A percentile compares a stretch with the other conserved stretches of the same genome.
Conservation (phyloP, 768 basidiomycete genomes). For the Termitomyces eurrhizus region DNA sequence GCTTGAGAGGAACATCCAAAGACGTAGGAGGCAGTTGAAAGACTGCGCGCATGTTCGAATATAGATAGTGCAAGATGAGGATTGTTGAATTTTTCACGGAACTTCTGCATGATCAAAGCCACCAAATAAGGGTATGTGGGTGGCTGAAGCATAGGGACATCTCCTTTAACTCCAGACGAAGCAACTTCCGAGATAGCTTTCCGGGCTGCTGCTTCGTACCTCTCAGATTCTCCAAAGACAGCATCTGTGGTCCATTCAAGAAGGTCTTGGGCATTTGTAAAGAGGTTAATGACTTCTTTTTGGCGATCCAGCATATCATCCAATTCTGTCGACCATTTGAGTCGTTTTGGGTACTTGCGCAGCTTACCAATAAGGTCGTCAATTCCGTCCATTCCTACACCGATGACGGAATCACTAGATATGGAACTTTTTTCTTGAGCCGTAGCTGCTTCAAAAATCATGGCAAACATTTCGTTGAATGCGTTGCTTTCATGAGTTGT, state of each 20-base stretch:
- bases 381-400: conserved; percentile 26
- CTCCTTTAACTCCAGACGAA: conserved; percentile 19
- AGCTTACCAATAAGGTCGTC: conserved; percentile 54
- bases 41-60: conserved; percentile 73
- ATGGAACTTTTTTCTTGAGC: conserved; percentile 23
- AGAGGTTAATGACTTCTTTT: conserved; percentile 70
- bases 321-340: conserved; percentile 47
- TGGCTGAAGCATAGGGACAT: conserved; percentile 45
- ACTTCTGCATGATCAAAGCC: conserved; percentile 70
- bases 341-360: conserved; percentile 44
- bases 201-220: conserved; percentile 45
- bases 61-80: conserved; percentile 80
- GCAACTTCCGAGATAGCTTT: conserved; percentile 29
- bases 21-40: conserved; percentile 79
- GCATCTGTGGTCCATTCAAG: conserved; percentile 69
- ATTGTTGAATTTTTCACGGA: conserved; percentile 74
- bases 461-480: conserved; percentile 71
- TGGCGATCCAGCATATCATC: conserved; percentile 61
- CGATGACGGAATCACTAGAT: conserved; percentile 12
- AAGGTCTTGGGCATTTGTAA: conserved; percentile 63
- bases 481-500: conserved; percentile 62
- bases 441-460: conserved; percentile 58
- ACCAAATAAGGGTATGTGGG: conserved; percentile 73
- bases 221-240: conserved; percentile 61
- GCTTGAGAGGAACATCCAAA: conserved; percentile 85